These are phyloP conservation scores for Camelina sativa DNA, from an alignment of 345 rosid species.

Conservation along the genomic window DNA sequence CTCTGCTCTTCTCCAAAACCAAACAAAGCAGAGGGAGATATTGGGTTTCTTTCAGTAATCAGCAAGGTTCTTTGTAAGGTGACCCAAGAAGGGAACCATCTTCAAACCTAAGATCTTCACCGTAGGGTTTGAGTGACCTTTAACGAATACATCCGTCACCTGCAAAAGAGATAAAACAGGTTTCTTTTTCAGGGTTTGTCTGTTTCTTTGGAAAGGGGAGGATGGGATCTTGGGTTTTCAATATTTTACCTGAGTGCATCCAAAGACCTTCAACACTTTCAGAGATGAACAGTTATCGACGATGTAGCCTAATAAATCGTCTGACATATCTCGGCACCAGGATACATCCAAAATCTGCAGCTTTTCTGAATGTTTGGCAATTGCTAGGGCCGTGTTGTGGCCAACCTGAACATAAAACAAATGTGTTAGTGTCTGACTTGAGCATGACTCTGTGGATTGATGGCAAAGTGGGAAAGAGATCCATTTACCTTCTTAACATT, in stretches of 20 bases:
- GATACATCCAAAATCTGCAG: constrained; percentile 74
- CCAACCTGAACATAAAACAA: constrained; percentile 59
- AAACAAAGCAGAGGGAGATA: not conserved
- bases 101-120: constrained; percentile 71
- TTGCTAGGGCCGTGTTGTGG: constrained; percentile 63
- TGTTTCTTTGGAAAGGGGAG: constrained; percentile 4
- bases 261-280: constrained; percentile 75
- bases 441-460: constrained; percentile 5
- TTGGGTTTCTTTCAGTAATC: constrained; percentile 12
- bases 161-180: constrained; percentile 43
- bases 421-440: constrained; percentile 1
- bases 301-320: constrained; percentile 74
- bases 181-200: constrained; percentile 3
- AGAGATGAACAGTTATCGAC: constrained; percentile 80
- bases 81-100: constrained; percentile 58
- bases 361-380: constrained; percentile 57
- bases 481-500: constrained; percentile 65
- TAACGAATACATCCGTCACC: constrained; percentile 67
- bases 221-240: not conserved
- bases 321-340: constrained; percentile 74
- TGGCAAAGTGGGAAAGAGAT: not conserved
- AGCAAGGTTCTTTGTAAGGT: constrained; percentile 23
- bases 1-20: constrained; percentile 15
- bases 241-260: constrained; percentile 77
- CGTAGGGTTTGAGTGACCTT: constrained; percentile 72